These are phyloP conservation scores for Suillus bovinus DNA, from an alignment of 768 basidiomycete genomes.

Conservation along the genomic window DNA sequence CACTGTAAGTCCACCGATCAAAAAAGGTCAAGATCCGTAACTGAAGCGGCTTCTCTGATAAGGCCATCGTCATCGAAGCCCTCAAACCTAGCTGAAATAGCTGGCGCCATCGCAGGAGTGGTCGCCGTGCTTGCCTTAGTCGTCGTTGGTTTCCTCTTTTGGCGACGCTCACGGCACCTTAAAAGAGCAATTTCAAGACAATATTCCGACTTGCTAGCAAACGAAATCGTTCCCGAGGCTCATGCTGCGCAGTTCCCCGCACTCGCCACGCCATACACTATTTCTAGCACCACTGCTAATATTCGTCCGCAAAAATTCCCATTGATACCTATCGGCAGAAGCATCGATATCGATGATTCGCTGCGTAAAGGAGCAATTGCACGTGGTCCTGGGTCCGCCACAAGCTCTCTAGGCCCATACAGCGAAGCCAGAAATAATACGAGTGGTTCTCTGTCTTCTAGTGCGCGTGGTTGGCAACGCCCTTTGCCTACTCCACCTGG, in stretches of 20 bases:
- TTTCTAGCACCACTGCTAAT: background rate
- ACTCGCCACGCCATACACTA: background rate
- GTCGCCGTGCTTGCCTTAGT: conserved; percentile 11
- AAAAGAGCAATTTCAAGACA: background rate
- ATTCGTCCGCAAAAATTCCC: conserved; percentile 1
- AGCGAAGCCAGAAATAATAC: background rate
- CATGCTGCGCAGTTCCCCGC: background rate
- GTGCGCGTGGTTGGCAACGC: background rate
- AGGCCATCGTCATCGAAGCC: conserved; percentile 1
- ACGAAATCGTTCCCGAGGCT: background rate
- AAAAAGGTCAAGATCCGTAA: background rate
- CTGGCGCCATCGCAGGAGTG: conserved; percentile 17
- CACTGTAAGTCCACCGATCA: conserved; percentile 5
- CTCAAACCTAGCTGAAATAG: conserved; percentile 20
- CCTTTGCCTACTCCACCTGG: conserved; percentile 2
- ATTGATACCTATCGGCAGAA: conserved; percentile 7
- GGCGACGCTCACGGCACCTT: conserved; percentile 4
- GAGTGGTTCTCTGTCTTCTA: conserved; percentile 1
- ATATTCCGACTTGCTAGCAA: background rate
- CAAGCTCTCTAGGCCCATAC: background rate
- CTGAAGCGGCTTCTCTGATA: background rate
- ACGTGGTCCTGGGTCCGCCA: background rate
- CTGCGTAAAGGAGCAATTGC: background rate
- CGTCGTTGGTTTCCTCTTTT: conserved; percentile 7
- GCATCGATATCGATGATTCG: background rate